Conservation (phyloP, 306 rosid genomes). For the Casuarina glauca region DNA sequence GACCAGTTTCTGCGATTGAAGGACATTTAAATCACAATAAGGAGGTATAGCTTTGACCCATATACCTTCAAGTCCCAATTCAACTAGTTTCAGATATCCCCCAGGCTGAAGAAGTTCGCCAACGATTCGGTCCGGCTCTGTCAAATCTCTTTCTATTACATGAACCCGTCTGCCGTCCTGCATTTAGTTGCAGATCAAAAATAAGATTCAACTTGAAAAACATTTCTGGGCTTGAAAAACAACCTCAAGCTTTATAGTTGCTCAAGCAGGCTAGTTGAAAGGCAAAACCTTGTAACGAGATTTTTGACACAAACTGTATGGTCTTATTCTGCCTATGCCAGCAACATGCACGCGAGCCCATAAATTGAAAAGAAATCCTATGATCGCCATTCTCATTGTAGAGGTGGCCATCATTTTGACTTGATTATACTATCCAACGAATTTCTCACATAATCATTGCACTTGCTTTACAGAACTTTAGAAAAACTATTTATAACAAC, state of each 20-base stretch:
- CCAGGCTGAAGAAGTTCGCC: slow-evolving; percentile 84
- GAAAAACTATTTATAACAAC: background rate
- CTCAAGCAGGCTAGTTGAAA: background rate
- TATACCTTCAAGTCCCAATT: slow-evolving; percentile 68
- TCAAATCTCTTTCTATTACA: slow-evolving; percentile 67
- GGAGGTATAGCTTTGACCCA: slow-evolving; percentile 8
- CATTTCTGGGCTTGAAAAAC: no score
- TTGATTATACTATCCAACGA: background rate
- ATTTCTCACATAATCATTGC: background rate
- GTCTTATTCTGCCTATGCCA: background rate
- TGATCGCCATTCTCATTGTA: no score
- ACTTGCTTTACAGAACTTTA: background rate
- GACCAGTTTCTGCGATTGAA: background rate
- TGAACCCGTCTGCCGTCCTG: slow-evolving; percentile 62
- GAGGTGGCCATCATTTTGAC: no score
- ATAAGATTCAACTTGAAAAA: background rate
- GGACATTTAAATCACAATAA: background rate
- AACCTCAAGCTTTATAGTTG: background rate
- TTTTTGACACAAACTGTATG: background rate
- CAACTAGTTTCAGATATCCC: slow-evolving; percentile 61
- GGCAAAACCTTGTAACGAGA: background rate
- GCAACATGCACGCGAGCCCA: background rate
- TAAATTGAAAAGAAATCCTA: no score
- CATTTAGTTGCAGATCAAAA: slow-evolving; percentile 5
- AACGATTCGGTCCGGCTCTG: slow-evolving; percentile 62